Evolutionary conservation across 768 basidiomycete species (phyloP), one percentile per base, ranked within the genome.

Genomic region (Amanita brunnescens): DNA sequence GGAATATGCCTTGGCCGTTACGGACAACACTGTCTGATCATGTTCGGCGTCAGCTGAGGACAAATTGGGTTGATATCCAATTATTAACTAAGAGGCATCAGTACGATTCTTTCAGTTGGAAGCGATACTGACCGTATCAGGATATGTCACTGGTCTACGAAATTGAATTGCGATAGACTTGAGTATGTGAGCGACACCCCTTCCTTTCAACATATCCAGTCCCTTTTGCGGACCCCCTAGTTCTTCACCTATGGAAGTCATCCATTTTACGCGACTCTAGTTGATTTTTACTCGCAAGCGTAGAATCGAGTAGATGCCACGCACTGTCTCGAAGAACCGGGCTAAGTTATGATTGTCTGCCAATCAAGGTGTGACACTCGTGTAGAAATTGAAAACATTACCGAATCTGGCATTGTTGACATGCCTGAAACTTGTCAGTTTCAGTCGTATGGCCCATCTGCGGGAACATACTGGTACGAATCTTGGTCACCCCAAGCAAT

Each of bases 401-500:
- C 26, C 26, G 5, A 29, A 4, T 29, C 26, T 29, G 26, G 26
- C 26, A 29, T 29, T 29, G 26, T 29, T 29, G 26, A 29, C 26
- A 29, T 29, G 26, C 26, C 26, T 29, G 26, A 29, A 29, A 29
- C 7, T 29, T 29, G 26, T 29, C 7, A 29, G 26, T 29, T 29
- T 29, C 26, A 29, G 7, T 29, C 26, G 26, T 29, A 29, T 29
- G 26, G 26, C 26, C 18, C 14, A 7, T 29, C 7, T 7, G 26
- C 3, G 26, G 7, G 7, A 29, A 72, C 83, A 38, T 61, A 86
- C 87, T 81, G 81, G 60, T 87, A 87, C 1, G 87, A 69, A 57
- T 89, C 87, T 23, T 84, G 80, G 55, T 89, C 82, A 47, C 87
- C 87, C 87, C 87, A 88, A 0, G 74, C 79, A n/a, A 89, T 76